Conservation (phyloP, 2,329 filamentous ascomycete species). For the Claviceps sp. region DNA sequence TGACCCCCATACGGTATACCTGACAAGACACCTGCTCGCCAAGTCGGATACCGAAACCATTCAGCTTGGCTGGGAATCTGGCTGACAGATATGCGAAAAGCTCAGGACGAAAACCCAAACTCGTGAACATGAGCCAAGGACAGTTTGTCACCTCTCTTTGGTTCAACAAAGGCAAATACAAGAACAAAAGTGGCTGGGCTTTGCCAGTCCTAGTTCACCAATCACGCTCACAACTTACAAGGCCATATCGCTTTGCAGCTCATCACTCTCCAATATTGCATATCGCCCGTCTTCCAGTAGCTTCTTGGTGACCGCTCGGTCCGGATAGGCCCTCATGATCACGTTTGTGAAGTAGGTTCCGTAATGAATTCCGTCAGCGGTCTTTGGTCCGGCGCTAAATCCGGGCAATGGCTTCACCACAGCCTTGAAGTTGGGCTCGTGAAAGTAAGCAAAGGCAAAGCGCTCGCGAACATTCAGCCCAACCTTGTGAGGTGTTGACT, state of each 20-base stretch:
- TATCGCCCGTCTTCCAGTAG: conserved; percentile 18
- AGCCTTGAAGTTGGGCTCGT: conserved; percentile 35
- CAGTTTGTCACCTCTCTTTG: background rate
- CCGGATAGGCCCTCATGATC: conserved; percentile 35
- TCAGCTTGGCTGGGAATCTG: background rate
- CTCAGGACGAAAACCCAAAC: background rate
- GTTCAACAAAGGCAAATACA: background rate
- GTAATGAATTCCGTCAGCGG: conserved; percentile 30
- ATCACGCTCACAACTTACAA: no score
- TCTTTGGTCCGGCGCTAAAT: conserved; percentile 19
- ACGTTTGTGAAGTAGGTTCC: conserved; percentile 40
- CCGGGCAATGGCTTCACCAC: conserved; percentile 28
- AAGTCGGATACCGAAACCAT: background rate
- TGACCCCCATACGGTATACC: background rate
- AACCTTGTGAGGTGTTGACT: conserved; percentile 36
- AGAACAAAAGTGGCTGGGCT: background rate
- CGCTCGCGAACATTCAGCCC: conserved; percentile 33
- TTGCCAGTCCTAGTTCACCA: background rate
- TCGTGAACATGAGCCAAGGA: background rate
- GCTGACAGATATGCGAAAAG: background rate
- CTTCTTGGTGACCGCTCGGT: conserved; percentile 29
- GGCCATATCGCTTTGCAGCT: conserved; percentile 13
- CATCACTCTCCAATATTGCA: conserved; percentile 9
- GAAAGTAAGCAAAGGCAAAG: conserved; percentile 34
- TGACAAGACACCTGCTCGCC: background rate